Evolutionary conservation across 164 flowering plant species (phyloP), one percentile per base, ranked within the genome.

Genomic region (Annona cherimola): DNA sequence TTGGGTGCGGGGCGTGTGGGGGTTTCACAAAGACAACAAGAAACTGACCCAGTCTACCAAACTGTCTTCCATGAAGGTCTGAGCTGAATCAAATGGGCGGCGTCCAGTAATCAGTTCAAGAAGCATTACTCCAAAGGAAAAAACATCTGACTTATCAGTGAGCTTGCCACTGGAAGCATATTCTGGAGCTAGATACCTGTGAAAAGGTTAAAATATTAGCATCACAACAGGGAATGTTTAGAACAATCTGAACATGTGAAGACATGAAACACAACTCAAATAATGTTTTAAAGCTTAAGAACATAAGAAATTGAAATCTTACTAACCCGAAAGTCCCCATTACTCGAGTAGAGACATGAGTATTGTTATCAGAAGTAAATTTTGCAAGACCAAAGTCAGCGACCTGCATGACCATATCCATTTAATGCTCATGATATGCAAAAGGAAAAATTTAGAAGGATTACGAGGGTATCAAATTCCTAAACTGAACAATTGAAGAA

Each of bases 311-410:
- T 26, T 60, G 19, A 26, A 4, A 43, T 46, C 42, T 55, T 7
- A 71, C 87, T 76, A 81, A 92, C 96, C 97, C 96, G 73, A 87
- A 95, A 65, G 99, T 95, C 73, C 99, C 99, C 99, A 95, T 95
- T 74, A 95, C 99, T 43, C 99, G 83, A 12, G 99, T 95, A 26
- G 99, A 92, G 45, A 95, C 89, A 79, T 95, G 99, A 74, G 99
- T 92, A 76, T 91, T 86, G 46, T 75, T 78, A 57, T 95, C 99
- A 71, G 94, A 84, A 83, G 93, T 54, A 67, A 90, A 73, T 85
- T 90, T 95, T 9, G 99, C 99, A 42, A 95, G 94, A 69, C 99
- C 99, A 85, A 95, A 95, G 81, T 95, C 99, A 18, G 99, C 97
- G 79, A 93, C 99, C 99, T 95, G 83, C 61, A 79, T 73, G 41